These are phyloP conservation scores for Alternaria burnsii DNA, from an alignment of 2,329 filamentous ascomycete species.

Conservation along the genomic window DNA sequence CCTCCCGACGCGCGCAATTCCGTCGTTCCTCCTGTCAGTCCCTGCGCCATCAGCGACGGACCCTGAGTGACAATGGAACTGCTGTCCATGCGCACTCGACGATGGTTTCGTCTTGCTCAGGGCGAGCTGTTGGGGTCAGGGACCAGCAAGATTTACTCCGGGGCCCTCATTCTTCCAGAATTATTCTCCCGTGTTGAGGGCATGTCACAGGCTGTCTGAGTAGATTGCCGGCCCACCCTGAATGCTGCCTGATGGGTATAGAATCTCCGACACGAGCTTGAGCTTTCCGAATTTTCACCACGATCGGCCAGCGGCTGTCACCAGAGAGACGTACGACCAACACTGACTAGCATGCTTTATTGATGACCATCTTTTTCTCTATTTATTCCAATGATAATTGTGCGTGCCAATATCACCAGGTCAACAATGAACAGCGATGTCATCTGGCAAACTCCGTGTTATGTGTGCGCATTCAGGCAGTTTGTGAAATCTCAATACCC, in stretches of 20 bases:
- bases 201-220: constrained; percentile 37
- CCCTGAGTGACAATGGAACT: constrained; percentile 12
- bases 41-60: constrained; percentile 23
- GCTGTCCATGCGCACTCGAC: constrained; percentile 20
- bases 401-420: constrained; percentile 5
- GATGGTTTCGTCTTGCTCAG: constrained; percentile 20
- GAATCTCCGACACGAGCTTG: constrained; percentile 10
- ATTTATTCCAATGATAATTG: background rate
- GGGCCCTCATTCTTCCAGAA: constrained; percentile 44
- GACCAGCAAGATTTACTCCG: constrained; percentile 21
- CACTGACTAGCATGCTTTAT: constrained; percentile 18
- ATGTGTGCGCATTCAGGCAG: constrained; percentile 21
- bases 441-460: constrained; percentile 6
- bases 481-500: constrained; percentile 17
- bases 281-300: constrained; percentile 7
- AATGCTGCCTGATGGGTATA: constrained; percentile 20
- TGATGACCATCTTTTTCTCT: constrained; percentile 7
- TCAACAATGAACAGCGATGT: constrained; percentile 1
- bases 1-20: constrained; percentile 21
- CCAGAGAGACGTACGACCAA: constrained; percentile 7
- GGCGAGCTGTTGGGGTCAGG: constrained; percentile 24
- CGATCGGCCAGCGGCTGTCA: constrained; percentile 5
- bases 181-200: constrained; percentile 36
- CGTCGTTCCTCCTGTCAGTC: constrained; percentile 21
- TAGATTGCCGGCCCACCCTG: constrained; percentile 43